Conservation (phyloP, 371 early-diverging fungal species). For the Apophysomyces sp. region DNA sequence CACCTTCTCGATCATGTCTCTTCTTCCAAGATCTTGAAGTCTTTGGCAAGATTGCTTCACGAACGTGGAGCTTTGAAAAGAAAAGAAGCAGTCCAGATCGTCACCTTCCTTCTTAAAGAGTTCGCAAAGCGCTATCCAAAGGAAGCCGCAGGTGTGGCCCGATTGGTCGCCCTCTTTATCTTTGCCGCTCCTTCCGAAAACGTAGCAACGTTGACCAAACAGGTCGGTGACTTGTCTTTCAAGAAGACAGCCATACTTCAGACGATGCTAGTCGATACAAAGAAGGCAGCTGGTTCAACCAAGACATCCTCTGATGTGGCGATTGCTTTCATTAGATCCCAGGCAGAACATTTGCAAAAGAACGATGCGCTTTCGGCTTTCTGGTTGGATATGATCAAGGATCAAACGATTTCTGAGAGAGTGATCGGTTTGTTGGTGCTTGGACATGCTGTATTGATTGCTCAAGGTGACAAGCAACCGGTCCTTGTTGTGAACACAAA, state of each 20-base stretch:
- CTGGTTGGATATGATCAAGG: conserved; percentile 33
- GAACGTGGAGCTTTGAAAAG: conserved; percentile 25
- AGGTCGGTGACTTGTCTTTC: not conserved
- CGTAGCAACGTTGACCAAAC: conserved; percentile 1
- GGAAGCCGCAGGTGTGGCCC: conserved; percentile 20
- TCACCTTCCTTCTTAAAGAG: conserved; percentile 33
- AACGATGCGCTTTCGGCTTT: conserved; percentile 10
- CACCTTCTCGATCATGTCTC: conserved; percentile 32
- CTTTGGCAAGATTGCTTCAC: conserved; percentile 23
- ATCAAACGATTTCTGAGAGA: conserved; percentile 10
- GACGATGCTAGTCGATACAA: conserved; percentile 16
- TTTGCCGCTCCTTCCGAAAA: conserved; percentile 23
- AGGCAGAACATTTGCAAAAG: conserved; percentile 28
- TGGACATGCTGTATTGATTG: conserved; percentile 7
- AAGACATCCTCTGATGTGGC: conserved; percentile 8
- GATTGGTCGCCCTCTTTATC: conserved; percentile 30
- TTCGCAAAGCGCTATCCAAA: conserved; percentile 25
- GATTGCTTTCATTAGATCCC: conserved; percentile 27
- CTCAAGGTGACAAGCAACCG: not conserved
- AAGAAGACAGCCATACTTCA: conserved; percentile 1
- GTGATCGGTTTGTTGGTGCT: conserved; percentile 36
- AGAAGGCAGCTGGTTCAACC: conserved; percentile 7
- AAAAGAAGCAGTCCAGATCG: conserved; percentile 19
- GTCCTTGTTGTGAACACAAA: not conserved
- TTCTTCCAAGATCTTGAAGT: conserved; percentile 33